Evolutionary conservation across 352 stramenopile species (phyloP).

Genomic region (Aphanomyces stellatus): DNA sequence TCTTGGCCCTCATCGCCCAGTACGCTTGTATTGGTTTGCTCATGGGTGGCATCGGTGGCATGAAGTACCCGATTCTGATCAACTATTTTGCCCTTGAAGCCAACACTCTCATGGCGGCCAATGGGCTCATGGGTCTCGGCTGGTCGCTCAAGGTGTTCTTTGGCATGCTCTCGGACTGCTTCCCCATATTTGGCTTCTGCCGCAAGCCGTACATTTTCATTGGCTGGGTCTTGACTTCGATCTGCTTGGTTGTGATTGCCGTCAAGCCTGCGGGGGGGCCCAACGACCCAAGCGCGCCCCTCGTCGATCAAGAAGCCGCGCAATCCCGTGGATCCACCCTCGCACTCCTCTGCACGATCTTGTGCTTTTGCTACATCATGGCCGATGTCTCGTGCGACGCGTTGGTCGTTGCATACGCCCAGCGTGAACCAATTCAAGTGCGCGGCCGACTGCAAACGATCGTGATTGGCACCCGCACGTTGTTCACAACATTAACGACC

Average conservation of each 20-base stretch:
- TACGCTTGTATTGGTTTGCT: not conserved
- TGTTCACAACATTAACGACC: not conserved
- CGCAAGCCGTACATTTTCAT: slow-evolving; percentile 18
- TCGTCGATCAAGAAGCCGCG: not conserved
- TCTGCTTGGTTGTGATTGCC: slow-evolving; percentile 36
- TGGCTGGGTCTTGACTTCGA: not conserved
- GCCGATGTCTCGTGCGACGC: slow-evolving; percentile 16
- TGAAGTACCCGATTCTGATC: not conserved
- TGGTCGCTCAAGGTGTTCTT: slow-evolving; percentile 18
- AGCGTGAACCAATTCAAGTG: slow-evolving; percentile 7
- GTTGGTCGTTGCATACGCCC: slow-evolving; percentile 5
- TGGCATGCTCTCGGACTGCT: slow-evolving; percentile 15
- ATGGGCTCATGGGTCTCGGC: not conserved
- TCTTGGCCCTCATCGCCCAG: not conserved
- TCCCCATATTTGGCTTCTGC: slow-evolving; percentile 6
- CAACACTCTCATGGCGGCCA: not conserved
- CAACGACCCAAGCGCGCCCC: not conserved
- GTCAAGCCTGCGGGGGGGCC: slow-evolving; percentile 17
- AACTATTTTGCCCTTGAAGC: not conserved
- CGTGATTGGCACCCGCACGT: not conserved
- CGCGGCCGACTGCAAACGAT: slow-evolving; percentile 12
- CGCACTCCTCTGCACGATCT: slow-evolving; percentile 8
- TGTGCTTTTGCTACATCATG: slow-evolving; percentile 18
- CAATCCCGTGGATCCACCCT: slow-evolving; percentile 4
- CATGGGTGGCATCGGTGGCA: not conserved